A percentile compares a stretch with the other conserved stretches of the same genome.
Conservation (phyloP, 2,329 filamentous ascomycete species). For the Diaporthe nobilis region DNA sequence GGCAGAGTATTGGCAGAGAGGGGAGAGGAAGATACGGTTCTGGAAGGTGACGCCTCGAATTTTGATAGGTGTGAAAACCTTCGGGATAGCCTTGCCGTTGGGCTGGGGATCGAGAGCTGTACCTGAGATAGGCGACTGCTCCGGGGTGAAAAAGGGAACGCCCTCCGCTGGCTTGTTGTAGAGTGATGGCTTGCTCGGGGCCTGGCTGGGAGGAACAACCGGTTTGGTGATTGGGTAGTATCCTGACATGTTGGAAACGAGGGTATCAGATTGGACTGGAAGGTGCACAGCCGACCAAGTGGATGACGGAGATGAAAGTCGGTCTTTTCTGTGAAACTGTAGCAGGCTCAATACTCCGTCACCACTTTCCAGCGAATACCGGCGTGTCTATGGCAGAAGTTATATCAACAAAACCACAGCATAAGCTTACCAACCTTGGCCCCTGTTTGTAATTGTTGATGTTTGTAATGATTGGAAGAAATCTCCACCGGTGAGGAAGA, state of each 20-base stretch:
- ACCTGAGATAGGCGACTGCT: slow-evolving; percentile 56
- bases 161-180: slow-evolving; percentile 48
- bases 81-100: slow-evolving; percentile 52
- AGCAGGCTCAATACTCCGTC: neutral
- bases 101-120: slow-evolving; percentile 54
- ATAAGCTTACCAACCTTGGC: slow-evolving; percentile 6
- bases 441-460: neutral
- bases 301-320: neutral
- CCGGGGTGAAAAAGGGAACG: slow-evolving; percentile 60
- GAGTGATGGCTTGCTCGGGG: slow-evolving; percentile 9
- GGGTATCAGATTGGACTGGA: neutral
- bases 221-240: slow-evolving; percentile 37
- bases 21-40: slow-evolving; percentile 62
- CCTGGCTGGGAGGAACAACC: slow-evolving; percentile 36
- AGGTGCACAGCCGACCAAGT: neutral
- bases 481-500: neutral
- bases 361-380: neutral
- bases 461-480: neutral
- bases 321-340: neutral
- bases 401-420: neutral
- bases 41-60: slow-evolving; percentile 60
- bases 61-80: slow-evolving; percentile 60
- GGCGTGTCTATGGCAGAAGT: neutral
- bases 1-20: slow-evolving; percentile 64
- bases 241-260: slow-evolving; percentile 20